Evolutionary conservation across 768 basidiomycete genomes (phyloP), one percentile per base, ranked within the genome.

Genomic region (Sarcomyxa edulis): DNA sequence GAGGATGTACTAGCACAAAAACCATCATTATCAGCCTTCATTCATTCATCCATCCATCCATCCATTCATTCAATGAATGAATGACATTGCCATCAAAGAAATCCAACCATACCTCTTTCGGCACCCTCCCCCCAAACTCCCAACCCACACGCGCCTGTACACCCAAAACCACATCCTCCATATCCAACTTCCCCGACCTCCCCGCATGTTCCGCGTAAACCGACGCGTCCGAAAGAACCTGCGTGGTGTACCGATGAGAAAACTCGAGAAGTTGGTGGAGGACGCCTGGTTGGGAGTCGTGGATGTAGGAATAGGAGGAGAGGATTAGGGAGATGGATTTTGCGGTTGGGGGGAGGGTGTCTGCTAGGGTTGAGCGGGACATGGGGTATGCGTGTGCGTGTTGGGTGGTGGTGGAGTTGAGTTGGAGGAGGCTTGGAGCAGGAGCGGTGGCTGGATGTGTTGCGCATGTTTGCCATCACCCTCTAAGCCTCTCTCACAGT

Each of bases 151-250:
- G 79, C 5, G 88, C 87, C 58, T 92, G 89, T 4, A 90, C 81
- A 2, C 88, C 86, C 27, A 92, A 68, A 3, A 76, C 72, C 32
- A 87, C 66, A 59, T 92, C 89, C 46, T 92, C 88, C 69, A 82
- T 76, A 47, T 90, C 88, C 39, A 92, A 69, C 63, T 84, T 89
- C 42, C 82, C 84, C 3, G 76, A 57, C 30, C 81, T 71, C 10
- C 85, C 84, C 14, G 84, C 89, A 54, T 92, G 89, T 49, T 92
- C 90, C 11, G 88, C 83, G 54, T 92, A 92, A 14, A 90, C 84
- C 47, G 79, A 78, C 21, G 87, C 88, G 59, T 92, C 90, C 7
- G 84, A 81, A 29, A 92, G 64, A 20, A 89, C 84, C 48, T 92
- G 87, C 6, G 78, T 69, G 2, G 88, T 84, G 57, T 92, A 92